A percentile compares a stretch with the other conserved stretches of the same genome.
phyloP scores from a whole-genome alignment of 2,329 filamentous ascomycete genomes.

The Diaporthe sp. region DNA sequence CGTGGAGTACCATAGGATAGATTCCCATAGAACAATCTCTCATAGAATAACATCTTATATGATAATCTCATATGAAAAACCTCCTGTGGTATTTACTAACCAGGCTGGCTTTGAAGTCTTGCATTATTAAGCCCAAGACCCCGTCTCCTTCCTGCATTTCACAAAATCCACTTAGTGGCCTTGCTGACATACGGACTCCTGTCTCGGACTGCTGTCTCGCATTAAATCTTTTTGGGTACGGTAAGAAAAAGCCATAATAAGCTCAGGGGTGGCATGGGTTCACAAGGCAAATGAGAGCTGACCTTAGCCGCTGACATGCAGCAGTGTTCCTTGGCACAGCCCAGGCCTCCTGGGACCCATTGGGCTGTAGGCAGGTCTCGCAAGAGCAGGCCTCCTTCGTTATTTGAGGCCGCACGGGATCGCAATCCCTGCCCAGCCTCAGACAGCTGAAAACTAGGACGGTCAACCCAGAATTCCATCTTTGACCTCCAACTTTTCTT shows the following conservation, averaged over 20 bases:
- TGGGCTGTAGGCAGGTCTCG: neutral
- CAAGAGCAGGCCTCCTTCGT: neutral
- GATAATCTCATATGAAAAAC: too few species aligned
- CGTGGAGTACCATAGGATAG: too few species aligned
- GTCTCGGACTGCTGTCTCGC: neutral
- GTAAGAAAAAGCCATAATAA: neutral
- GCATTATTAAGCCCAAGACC: too few species aligned
- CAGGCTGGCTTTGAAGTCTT: too few species aligned
- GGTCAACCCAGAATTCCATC: neutral
- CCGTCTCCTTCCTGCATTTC: too few species aligned
- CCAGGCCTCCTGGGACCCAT: neutral
- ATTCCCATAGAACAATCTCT: too few species aligned
- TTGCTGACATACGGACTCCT: neutral
- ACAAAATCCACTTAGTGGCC: too few species aligned
- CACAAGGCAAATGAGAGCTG: neutral
- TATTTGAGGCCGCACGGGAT: neutral
- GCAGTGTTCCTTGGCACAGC: neutral
- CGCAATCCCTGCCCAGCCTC: conserved; percentile 2
- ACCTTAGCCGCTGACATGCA: neutral
- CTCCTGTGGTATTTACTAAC: too few species aligned
- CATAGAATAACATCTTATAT: too few species aligned
- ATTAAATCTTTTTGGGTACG: neutral
- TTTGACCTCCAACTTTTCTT: neutral
- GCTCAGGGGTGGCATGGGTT: neutral
- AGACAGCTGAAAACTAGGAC: conserved; percentile 1